A percentile compares a stretch with the other conserved stretches of the same genome.
Conservation (phyloP, 75 land plant species). For the Cunninghamia lanceolata region DNA sequence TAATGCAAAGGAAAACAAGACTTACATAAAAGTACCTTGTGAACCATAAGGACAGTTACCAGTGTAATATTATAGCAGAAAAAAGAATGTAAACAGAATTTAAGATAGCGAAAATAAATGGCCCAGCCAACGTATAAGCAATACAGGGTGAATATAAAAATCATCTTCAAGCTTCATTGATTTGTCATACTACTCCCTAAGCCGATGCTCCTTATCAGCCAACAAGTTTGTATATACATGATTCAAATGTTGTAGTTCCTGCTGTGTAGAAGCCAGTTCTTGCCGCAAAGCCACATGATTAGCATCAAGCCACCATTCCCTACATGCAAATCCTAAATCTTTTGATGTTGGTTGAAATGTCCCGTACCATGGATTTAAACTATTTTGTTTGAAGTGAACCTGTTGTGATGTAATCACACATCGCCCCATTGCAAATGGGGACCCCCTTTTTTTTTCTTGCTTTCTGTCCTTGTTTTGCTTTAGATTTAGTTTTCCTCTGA, state of each 20-base stretch:
- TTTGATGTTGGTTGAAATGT: constrained; percentile 50
- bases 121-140: too few species aligned
- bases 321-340: constrained; percentile 55
- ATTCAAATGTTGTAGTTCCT: constrained; percentile 51
- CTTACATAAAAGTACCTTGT: neutral
- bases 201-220: constrained; percentile 43
- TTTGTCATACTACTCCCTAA: constrained; percentile 40
- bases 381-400: too few species aligned
- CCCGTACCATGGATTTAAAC: too few species aligned
- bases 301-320: constrained; percentile 61
- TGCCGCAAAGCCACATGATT: constrained; percentile 65
- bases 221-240: constrained; percentile 23
- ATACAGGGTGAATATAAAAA: neutral
- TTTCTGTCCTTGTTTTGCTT: too few species aligned
- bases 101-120: too few species aligned
- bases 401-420: too few species aligned
- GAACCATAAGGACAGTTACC: too few species aligned
- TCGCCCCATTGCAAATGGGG: too few species aligned
- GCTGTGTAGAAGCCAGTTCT: constrained; percentile 46
- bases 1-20: neutral
- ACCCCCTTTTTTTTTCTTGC: too few species aligned
- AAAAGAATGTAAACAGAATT: too few species aligned
- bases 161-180: constrained; percentile 55
- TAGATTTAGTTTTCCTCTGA: too few species aligned
- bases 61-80: too few species aligned